phyloP scores from a whole-genome alignment of 306 rosid species.

The Begonia loranthoides region DNA sequence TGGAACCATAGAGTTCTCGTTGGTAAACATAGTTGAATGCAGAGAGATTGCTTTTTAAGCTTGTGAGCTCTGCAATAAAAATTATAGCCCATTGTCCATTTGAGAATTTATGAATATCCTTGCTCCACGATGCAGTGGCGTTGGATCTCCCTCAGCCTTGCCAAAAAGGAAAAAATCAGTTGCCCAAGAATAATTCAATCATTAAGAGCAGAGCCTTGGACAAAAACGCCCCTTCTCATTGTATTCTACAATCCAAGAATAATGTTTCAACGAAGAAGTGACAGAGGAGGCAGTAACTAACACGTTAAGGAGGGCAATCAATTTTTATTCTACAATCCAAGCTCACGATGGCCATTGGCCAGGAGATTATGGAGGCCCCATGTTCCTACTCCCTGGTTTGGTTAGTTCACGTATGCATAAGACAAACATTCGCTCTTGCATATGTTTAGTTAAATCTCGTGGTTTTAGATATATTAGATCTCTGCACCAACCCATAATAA shows the following conservation, averaged over 20 bases:
- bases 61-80: neutral
- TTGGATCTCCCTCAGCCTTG: constrained; percentile 21
- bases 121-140: constrained; percentile 20
- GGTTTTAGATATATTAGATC: neutral
- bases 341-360: constrained; percentile 29
- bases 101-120: constrained; percentile 18
- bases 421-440: neutral
- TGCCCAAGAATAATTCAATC: too few species aligned
- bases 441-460: neutral
- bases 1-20: too few species aligned
- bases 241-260: too few species aligned
- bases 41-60: too few species aligned
- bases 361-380: constrained; percentile 30
- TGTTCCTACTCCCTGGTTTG: constrained; percentile 30
- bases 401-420: constrained; percentile 6
- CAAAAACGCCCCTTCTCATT: neutral
- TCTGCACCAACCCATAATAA: too few species aligned
- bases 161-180: neutral
- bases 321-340: constrained; percentile 26
- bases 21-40: too few species aligned
- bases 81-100: constrained; percentile 17
- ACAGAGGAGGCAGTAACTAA: constrained; percentile 14
- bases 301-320: constrained; percentile 16
- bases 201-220: neutral
- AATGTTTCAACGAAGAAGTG: constrained; percentile 20